These are phyloP conservation scores for Phytopythium cucurbitacearum DNA, from an alignment of 352 stramenopile species.

Conservation along the genomic window DNA sequence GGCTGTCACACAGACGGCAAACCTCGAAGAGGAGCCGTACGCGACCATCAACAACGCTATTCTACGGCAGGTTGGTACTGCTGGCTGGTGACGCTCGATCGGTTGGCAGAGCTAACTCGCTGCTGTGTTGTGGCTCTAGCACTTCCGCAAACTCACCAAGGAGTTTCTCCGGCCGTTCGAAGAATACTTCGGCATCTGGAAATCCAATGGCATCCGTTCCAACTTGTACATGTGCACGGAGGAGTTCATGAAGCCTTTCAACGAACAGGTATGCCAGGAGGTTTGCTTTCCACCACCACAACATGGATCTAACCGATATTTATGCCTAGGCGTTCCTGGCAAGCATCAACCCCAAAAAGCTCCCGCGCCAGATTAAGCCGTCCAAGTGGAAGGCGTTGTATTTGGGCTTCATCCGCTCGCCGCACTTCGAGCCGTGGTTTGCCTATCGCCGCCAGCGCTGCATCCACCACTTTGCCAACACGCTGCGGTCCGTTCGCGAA, in stretches of 20 bases:
- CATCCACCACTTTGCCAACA: conserved; percentile 59
- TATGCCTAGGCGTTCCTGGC: conserved; percentile 38
- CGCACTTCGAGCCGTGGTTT: conserved; percentile 80
- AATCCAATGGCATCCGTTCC: conserved; percentile 39
- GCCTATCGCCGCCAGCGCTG: conserved; percentile 59
- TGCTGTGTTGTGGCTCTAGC: conserved; percentile 21
- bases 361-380: conserved; percentile 57
- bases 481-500: conserved; percentile 46
- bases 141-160: conserved; percentile 85
- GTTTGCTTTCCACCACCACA: background rate
- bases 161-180: conserved; percentile 86
- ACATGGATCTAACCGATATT: background rate
- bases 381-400: conserved; percentile 71
- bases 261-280: conserved; percentile 23
- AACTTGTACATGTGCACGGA: conserved; percentile 69
- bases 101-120: conserved; percentile 1
- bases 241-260: conserved; percentile 77
- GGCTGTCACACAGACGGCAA: conserved; percentile 41
- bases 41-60: conserved; percentile 85
- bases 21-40: conserved; percentile 56
- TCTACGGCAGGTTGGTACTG: conserved; percentile 53
- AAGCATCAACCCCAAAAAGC: conserved; percentile 47
- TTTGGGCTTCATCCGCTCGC: conserved; percentile 59
- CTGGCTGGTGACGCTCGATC: background rate
- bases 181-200: conserved; percentile 85